Conservation (phyloP, 108 stramenopile species). For the Skeletonema tropicum region DNA sequence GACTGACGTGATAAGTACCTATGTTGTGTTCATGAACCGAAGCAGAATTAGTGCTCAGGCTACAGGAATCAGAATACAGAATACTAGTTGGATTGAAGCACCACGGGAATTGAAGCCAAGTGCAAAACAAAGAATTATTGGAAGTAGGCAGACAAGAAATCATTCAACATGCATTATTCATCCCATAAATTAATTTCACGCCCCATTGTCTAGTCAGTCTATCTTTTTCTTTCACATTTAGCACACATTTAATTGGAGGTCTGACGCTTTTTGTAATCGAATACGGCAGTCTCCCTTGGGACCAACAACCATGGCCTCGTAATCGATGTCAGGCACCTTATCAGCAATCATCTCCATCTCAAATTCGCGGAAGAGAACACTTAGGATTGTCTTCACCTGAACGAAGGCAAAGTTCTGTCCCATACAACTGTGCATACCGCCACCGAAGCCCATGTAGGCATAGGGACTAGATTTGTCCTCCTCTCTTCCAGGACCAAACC, state of each 20-base stretch:
- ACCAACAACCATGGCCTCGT: conserved; percentile 99
- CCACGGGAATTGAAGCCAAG: too few species aligned
- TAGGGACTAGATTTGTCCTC: conserved; percentile 95
- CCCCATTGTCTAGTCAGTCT: too few species aligned
- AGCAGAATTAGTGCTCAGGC: too few species aligned
- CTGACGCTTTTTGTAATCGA: conserved; percentile 59
- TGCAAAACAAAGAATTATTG: too few species aligned
- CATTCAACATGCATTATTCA: too few species aligned
- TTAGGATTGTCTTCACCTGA: conserved; percentile 99
- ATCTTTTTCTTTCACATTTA: not conserved
- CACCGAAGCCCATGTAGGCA: conserved; percentile 97
- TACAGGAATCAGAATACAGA: too few species aligned
- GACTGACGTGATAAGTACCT: too few species aligned
- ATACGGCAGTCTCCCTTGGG: conserved; percentile 94
- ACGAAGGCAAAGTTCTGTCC: conserved; percentile 98
- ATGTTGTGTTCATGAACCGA: too few species aligned
- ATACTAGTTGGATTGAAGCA: too few species aligned
- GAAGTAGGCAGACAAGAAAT: too few species aligned
- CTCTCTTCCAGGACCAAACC: conserved; percentile 91
- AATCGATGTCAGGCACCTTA: conserved; percentile 90
- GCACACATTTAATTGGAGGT: not conserved
- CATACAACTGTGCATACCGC: conserved; percentile 99
- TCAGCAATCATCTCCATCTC: conserved; percentile 87
- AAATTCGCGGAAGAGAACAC: conserved; percentile 91
- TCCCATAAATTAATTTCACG: not conserved